A percentile compares a stretch with the other conserved stretches of the same genome.
These are phyloP conservation scores for Cymbidium sinense DNA, from an alignment of 106 monocot species.

Conservation along the genomic window DNA sequence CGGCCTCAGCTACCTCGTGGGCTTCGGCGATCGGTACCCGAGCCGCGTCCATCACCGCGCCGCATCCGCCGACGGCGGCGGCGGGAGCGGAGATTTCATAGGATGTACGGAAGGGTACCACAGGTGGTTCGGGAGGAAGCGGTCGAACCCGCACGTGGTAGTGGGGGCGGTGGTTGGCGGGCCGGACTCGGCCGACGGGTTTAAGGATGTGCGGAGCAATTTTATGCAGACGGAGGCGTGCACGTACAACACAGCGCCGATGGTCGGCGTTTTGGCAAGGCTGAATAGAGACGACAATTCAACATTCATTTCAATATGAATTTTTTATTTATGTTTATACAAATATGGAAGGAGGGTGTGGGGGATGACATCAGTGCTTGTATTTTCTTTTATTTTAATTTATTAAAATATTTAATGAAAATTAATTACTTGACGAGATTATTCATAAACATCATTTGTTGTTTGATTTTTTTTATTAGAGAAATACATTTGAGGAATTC, in stretches of 20 bases:
- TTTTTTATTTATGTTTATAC: no score
- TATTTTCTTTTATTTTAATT: no score
- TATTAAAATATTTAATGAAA: no score
- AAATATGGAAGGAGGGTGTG: no score
- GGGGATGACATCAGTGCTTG: no score
- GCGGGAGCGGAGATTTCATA: constrained; percentile 28
- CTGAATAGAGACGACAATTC: neutral
- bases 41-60: constrained; percentile 49
- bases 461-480: no score
- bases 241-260: constrained; percentile 59
- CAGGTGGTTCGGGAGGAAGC: constrained; percentile 38
- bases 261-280: constrained; percentile 56
- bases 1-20: constrained; percentile 46
- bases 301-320: no score
- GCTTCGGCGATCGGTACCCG: constrained; percentile 38
- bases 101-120: constrained; percentile 58
- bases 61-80: constrained; percentile 39
- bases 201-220: constrained; percentile 44
- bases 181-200: constrained; percentile 34
- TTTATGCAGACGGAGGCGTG: constrained; percentile 63
- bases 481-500: no score
- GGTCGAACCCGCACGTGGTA: constrained; percentile 45
- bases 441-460: no score
- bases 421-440: no score
- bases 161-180: constrained; percentile 55